Conservation (phyloP, 495 filamentous ascomycete genomes). For the Platismatia glauca region DNA sequence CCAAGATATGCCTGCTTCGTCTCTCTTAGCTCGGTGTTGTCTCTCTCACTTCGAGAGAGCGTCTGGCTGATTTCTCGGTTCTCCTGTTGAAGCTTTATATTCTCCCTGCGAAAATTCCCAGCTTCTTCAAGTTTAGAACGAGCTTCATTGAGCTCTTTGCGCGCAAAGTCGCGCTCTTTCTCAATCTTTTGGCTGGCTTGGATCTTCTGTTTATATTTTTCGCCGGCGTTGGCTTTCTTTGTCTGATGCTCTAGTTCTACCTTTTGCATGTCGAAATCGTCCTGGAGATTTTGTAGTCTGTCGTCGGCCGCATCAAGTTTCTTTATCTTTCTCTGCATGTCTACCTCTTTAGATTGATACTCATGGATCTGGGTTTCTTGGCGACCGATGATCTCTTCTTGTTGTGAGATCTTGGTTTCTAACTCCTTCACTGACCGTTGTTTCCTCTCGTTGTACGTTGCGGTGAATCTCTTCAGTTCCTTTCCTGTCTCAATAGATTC, state of each 20-base stretch:
- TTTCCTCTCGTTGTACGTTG: conserved; percentile 21
- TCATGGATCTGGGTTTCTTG: conserved; percentile 50
- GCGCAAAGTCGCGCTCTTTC: conserved; percentile 58
- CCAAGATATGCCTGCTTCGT: conserved; percentile 49
- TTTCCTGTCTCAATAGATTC: conserved; percentile 41
- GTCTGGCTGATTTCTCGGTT: conserved; percentile 51
- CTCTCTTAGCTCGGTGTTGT: conserved; percentile 49
- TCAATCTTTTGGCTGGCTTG: conserved; percentile 62
- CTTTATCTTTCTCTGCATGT: conserved; percentile 21
- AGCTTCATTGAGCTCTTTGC: conserved; percentile 49
- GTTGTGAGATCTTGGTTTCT: conserved; percentile 39
- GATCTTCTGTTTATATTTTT: conserved; percentile 67
- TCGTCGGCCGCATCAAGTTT: conserved; percentile 26
- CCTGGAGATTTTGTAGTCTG: conserved; percentile 48
- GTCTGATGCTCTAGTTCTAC: conserved; percentile 63
- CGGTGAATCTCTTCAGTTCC: conserved; percentile 36
- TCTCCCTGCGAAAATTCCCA: conserved; percentile 27
- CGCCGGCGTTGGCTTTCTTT: conserved; percentile 70
- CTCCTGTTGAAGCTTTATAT: conserved; percentile 35
- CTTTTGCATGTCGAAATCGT: conserved; percentile 62
- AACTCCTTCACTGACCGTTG: conserved; percentile 30
- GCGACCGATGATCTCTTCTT: conserved; percentile 48
- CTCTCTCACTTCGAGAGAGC: conserved; percentile 51
- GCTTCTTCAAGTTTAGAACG: conserved; percentile 50
- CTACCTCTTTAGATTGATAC: conserved; percentile 28